Evolutionary conservation across 192 early-diverging fungal genomes (phyloP), one percentile per base, ranked within the genome.

Genomic region (Thoreauomyces humboldtii): DNA sequence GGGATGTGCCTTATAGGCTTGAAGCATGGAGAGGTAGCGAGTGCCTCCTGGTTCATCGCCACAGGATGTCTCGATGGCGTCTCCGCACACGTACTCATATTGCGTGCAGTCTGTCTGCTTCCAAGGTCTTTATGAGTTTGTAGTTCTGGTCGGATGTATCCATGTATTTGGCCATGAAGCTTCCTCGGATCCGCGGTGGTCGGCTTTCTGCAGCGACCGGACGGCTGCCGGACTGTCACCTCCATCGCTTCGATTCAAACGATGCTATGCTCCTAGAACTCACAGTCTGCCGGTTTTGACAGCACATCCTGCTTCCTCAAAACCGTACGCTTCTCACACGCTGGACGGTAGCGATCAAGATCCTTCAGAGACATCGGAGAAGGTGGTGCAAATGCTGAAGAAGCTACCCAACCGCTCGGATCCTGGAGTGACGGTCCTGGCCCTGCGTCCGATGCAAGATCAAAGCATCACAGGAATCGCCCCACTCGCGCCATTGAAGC

Each of bases 211-310:
- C 47, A 22, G 33, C 33, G 65, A 65, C 19, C 22, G 27, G 28
- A 37, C 25, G 15, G 17, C 32, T 29, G 21, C 31, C 21, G 22
- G 25, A 21, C 27, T 14, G 25, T 58, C 67, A 24, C 15, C 33
- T 19, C 31, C 38, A 0, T 27, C 62, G 24, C n/a, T 29, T 21
- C n/a, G n/a, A n/a, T 78, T 78, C 46, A 45, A 43, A 38, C 71
- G 71, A 2, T 70, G 67, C 59, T 73, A 50, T 37, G 63, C 76
- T 19, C 71, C 79, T 32, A 70, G 52, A 21, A 61, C 72, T 2
- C 51, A 57, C 14, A 67, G 67, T 32, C 51, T 76, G 37, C 63
- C 78, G 29, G 71, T 65, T 19, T 31, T 78, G 21, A 61, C 69
- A 59, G 44, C 76, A 17, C 7, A 31, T 17, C 44, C 32, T 19